phyloP scores from a whole-genome alignment of 179 eudicot genomes.

The Spinacia oleracea region DNA sequence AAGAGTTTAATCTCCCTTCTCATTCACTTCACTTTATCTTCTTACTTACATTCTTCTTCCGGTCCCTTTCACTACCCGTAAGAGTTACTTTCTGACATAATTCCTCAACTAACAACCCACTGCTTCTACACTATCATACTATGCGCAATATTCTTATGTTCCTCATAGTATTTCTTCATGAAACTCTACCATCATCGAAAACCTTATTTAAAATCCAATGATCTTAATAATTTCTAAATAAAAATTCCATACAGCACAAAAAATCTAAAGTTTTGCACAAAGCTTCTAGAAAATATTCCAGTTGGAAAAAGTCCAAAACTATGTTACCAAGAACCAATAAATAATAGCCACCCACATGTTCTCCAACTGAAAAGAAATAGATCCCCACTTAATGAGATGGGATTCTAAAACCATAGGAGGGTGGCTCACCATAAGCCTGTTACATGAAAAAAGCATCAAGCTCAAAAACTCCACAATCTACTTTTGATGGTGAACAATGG shows the following conservation, averaged over 20 bases:
- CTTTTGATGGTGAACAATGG: too few species aligned
- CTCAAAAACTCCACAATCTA: too few species aligned
- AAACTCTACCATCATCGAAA: background rate
- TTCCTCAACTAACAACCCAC: background rate
- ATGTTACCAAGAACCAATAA: too few species aligned
- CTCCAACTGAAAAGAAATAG: too few species aligned
- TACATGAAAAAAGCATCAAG: too few species aligned
- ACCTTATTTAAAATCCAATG: background rate
- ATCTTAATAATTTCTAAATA: background rate
- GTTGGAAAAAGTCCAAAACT: background rate
- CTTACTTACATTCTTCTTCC: background rate
- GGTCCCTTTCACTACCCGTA: too few species aligned
- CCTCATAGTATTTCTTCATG: background rate
- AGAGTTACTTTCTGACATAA: too few species aligned
- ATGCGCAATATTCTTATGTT: background rate
- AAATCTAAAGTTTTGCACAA: background rate
- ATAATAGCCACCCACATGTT: too few species aligned
- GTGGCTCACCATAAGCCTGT: too few species aligned
- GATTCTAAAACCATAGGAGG: too few species aligned
- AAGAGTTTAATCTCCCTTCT: background rate
- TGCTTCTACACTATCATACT: background rate
- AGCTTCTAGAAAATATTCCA: background rate
- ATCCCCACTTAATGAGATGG: too few species aligned
- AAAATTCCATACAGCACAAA: background rate
- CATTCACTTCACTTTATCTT: background rate